A percentile compares a stretch with the other conserved stretches of the same genome.
These are phyloP conservation scores for Pythium apleroticum DNA, from an alignment of 352 stramenopile genomes.

Conservation along the genomic window DNA sequence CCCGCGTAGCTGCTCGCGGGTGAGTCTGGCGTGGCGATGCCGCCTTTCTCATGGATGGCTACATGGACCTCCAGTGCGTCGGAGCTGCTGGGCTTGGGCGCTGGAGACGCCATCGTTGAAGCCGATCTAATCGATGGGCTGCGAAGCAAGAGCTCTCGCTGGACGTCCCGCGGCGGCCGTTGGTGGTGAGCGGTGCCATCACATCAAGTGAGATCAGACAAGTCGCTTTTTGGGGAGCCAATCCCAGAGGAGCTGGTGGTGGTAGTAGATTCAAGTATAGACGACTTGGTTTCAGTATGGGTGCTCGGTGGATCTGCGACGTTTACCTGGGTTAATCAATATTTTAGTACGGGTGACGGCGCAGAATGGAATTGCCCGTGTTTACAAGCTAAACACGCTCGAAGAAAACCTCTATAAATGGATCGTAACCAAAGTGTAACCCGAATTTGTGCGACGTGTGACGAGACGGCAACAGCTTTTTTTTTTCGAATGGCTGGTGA, in stretches of 20 bases:
- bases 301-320: not conserved
- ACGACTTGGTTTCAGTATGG: not conserved
- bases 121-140: not conserved
- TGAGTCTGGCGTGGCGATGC: not conserved
- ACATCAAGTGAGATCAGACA: not conserved
- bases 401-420: not conserved
- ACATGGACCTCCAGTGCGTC: not conserved
- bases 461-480: not conserved
- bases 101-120: not conserved
- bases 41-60: not conserved
- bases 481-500: no score
- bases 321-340: constrained; percentile 6
- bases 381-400: not conserved
- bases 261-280: constrained; percentile 1
- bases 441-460: not conserved
- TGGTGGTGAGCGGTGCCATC: not conserved
- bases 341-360: not conserved
- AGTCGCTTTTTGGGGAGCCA: not conserved
- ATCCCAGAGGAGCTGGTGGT: not conserved
- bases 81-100: not conserved
- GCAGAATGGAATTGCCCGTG: not conserved
- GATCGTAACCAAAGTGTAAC: not conserved
- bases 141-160: not conserved
- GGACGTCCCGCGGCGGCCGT: not conserved
- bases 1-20: not conserved